Percentiles rank a stretch among this genome's conserved stretches.
These are phyloP conservation scores for Alternaria novae-zelandiae DNA, from an alignment of 2,329 filamentous ascomycete genomes.

Conservation along the genomic window DNA sequence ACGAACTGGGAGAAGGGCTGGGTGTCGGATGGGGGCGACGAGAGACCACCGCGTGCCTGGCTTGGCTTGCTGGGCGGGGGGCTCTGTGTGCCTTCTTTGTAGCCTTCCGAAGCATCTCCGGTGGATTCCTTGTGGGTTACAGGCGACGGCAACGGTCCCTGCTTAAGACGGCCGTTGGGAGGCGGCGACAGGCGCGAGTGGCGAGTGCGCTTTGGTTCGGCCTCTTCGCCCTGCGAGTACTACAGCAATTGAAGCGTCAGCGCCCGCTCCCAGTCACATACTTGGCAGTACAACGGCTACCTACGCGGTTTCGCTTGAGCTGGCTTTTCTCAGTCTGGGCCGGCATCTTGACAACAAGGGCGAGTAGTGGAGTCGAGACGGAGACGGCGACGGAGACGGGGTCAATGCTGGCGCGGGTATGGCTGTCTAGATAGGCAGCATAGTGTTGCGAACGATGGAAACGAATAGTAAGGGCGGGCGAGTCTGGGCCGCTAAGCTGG, in stretches of 20 bases:
- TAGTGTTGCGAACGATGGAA: constrained; percentile 23
- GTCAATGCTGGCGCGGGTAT: constrained; percentile 30
- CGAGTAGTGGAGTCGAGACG: constrained; percentile 19
- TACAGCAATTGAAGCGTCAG: constrained; percentile 50
- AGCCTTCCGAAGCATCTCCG: constrained; percentile 57
- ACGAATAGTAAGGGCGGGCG: constrained; percentile 15
- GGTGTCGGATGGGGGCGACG: constrained; percentile 72
- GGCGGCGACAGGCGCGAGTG: constrained; percentile 67
- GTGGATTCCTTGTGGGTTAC: constrained; percentile 73
- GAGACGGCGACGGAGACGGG: constrained; percentile 6
- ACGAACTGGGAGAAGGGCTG: constrained; percentile 82
- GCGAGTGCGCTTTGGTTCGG: constrained; percentile 81
- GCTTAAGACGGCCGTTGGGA: constrained; percentile 58
- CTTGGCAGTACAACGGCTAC: constrained; percentile 35
- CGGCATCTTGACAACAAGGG: constrained; percentile 55
- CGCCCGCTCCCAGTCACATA: not conserved
- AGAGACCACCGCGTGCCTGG: constrained; percentile 54
- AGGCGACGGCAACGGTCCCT: constrained; percentile 76
- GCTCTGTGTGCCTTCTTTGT: constrained; percentile 75
- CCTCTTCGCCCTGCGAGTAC: constrained; percentile 69
- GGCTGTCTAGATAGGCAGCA: constrained; percentile 26
- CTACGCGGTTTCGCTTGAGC: constrained; percentile 81
- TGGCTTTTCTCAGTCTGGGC: constrained; percentile 75
- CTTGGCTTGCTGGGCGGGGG: constrained; percentile 59
- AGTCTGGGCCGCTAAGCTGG: constrained; percentile 24